phyloP scores from a whole-genome alignment of 2,329 filamentous ascomycete species.

The Colletotrichum plurivorum region DNA sequence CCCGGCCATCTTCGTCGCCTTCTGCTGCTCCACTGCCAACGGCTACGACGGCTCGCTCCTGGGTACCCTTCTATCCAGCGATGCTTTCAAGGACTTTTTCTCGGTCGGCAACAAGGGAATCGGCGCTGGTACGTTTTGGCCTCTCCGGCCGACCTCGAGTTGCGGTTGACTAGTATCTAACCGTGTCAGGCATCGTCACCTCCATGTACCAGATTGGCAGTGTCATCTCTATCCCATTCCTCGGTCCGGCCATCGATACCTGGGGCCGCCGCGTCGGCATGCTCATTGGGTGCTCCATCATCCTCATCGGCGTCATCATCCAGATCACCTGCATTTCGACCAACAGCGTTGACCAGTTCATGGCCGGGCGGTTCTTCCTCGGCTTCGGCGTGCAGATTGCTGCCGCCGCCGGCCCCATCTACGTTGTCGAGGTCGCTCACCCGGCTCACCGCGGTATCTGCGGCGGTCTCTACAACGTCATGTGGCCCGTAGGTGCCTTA shows the following conservation, averaged over 20 bases:
- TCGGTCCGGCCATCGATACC: conserved; percentile 63
- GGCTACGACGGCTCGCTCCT: conserved; percentile 66
- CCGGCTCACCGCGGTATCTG: conserved; percentile 73
- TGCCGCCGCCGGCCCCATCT: conserved; percentile 73
- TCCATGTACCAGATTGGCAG: conserved; percentile 67
- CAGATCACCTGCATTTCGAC: conserved; percentile 45
- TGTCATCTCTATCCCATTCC: conserved; percentile 62
- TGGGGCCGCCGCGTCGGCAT: conserved; percentile 64
- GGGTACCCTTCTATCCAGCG: conserved; percentile 66
- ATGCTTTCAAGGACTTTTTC: conserved; percentile 64
- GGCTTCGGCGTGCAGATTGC: conserved; percentile 73
- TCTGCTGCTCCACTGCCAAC: conserved; percentile 49
- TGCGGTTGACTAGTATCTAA: neutral
- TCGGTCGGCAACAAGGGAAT: conserved; percentile 62
- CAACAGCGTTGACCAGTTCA: conserved; percentile 64
- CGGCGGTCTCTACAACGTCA: conserved; percentile 63
- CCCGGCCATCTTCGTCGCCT: conserved; percentile 45
- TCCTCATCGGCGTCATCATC: conserved; percentile 54
- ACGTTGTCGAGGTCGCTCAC: conserved; percentile 74
- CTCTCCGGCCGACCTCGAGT: neutral
- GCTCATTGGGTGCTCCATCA: conserved; percentile 58
- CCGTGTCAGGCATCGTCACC: conserved; percentile 52
- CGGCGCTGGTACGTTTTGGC: conserved; percentile 57
- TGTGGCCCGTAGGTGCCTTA: conserved; percentile 58
- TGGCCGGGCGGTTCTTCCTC: conserved; percentile 68